phyloP scores from a whole-genome alignment of 257 asterid species.

The Buddleja alternifolia region DNA sequence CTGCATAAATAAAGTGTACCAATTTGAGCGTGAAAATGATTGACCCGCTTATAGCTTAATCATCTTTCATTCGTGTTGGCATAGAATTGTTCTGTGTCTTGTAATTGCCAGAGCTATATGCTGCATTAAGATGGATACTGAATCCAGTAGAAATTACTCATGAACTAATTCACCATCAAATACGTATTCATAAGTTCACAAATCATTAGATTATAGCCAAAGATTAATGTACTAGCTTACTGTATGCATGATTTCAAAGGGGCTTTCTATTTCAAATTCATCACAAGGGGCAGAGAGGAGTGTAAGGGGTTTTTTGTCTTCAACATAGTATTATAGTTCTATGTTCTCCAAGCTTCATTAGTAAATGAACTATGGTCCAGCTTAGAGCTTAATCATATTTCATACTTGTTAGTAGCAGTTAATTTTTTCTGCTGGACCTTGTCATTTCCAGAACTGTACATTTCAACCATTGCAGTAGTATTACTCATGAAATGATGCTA shows the following conservation, averaged over 20 bases:
- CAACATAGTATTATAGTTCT: background rate
- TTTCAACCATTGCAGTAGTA: background rate
- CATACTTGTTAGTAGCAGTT: background rate
- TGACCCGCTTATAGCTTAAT: background rate
- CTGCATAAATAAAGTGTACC: background rate
- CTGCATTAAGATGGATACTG: background rate
- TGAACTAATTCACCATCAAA: background rate
- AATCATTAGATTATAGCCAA: background rate
- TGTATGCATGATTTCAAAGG: background rate
- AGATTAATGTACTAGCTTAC: background rate
- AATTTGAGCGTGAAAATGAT: background rate
- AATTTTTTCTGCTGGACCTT: background rate
- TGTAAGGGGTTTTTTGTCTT: background rate
- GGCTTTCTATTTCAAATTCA: background rate
- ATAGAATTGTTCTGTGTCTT: background rate
- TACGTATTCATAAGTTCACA: background rate
- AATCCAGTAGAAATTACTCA: background rate
- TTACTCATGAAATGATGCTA: background rate
- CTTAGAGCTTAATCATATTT: slow-evolving; percentile 11
- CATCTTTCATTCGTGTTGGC: background rate
- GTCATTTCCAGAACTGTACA: background rate
- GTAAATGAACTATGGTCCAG: slow-evolving; percentile 7
- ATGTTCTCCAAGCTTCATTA: slow-evolving; percentile 18
- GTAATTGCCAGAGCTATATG: background rate
- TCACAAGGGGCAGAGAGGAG: background rate